Base-by-base conservation (phyloP, 2,329 filamentous ascomycete genomes). In the Fusarium nygamai region DNA sequence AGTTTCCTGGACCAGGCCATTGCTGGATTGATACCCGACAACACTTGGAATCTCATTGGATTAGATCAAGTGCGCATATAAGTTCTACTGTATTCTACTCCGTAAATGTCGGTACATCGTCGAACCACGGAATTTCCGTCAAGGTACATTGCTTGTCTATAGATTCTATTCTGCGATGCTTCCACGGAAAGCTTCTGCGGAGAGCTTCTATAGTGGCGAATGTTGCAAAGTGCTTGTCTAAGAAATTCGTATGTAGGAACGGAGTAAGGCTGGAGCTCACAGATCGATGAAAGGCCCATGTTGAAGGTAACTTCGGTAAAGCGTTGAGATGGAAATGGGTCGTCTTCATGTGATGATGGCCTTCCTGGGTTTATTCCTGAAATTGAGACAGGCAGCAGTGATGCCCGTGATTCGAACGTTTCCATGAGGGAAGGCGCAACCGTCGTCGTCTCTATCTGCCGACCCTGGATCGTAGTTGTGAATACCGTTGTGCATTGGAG, bases 401-500 rank as follows among this genome's bases (percentile, higher is more conserved):
- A 53, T 58, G 51, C 20, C 38, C 19, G 56, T 36, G 61, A 63
- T 51, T 34, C 20, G 46, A 38, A 53, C 29, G 24, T 46, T 54
- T 31, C 62, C 47, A 31, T 44, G 34, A 41, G 67, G 43, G 56
- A 53, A 62, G 51, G 39, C 62, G 44, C 46, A 59, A 53, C 54
- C 24, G 46, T 53, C 46, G 61, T 68, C 62, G 59, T 71, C 59
- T 73, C 63, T 66, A 76, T 64, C 57, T 67, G 60, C 50, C 41
- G 33, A 74, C 44, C 72, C 74, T 56, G 43, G 70, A 76, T 72
- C 74, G 70, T 43, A 44, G 74, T 46, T 61, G 46, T 47, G 29
- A 39, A 66, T 50, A 39, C 64, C 47, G 54, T 58, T 66, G 41
- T 50, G 53, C 27, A 44, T 59, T 58, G 43, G 53, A 72, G 36